Conservation (phyloP, 2,329 filamentous ascomycete genomes). For the Phyllosticta citriasiana region DNA sequence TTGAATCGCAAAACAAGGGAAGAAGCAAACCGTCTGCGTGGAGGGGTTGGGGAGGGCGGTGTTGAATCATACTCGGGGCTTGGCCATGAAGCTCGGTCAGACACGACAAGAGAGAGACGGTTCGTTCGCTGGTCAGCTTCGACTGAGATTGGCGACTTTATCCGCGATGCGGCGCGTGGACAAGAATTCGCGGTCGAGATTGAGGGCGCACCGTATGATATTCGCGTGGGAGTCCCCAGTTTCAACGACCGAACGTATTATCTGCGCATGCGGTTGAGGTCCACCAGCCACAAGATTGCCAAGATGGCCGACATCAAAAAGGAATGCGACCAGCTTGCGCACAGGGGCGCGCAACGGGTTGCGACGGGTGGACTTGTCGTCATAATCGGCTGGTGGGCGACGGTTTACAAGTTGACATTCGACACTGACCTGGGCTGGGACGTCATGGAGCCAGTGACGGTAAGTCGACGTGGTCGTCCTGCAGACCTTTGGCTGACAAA, state of each 20-base stretch:
- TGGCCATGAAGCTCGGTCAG: constrained; percentile 46
- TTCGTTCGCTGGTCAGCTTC: constrained; percentile 84
- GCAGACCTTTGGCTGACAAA: neutral
- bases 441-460: constrained; percentile 76
- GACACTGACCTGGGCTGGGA: constrained; percentile 78
- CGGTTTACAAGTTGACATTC: constrained; percentile 61
- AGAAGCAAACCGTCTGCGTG: constrained; percentile 30
- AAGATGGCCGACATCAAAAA: constrained; percentile 63
- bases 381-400: constrained; percentile 68
- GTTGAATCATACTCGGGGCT: constrained; percentile 64
- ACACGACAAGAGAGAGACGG: constrained; percentile 39
- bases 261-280: constrained; percentile 65
- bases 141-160: constrained; percentile 90
- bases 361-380: constrained; percentile 70
- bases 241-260: constrained; percentile 90
- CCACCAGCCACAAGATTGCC: constrained; percentile 59
- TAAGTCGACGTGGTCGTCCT: constrained; percentile 16
- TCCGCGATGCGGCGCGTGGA: constrained; percentile 75
- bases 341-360: constrained; percentile 65
- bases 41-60: constrained; percentile 44
- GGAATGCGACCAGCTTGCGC: constrained; percentile 70
- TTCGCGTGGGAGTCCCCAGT: constrained; percentile 71
- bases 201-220: constrained; percentile 57
- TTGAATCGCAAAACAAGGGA: constrained; percentile 16
- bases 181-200: constrained; percentile 79